Evolutionary conservation across 805 yeast genomes (phyloP), one percentile per base, ranked within the genome.

Genomic region (Brettanomyces sp.): DNA sequence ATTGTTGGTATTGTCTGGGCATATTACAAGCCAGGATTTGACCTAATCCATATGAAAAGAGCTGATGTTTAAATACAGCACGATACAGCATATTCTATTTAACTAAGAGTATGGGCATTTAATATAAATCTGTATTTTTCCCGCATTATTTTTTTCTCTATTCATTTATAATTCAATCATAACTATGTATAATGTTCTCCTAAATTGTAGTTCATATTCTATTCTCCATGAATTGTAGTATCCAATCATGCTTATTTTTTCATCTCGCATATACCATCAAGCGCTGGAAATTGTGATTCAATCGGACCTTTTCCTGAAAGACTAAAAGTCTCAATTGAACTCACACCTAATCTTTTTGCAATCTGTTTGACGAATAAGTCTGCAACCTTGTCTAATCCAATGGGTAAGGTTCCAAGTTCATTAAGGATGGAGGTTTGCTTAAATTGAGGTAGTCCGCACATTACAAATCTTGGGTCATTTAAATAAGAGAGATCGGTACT

Each of bases 391-490:
- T 18, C 54, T 50, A 55, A 28, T 7, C 58, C 61, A 23, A 45
- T 37, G 2, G 42, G 42, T 7, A 35, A 35, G 4, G 40, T 35
- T 4, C 41, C 49, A 41, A 51, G 39, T 52, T 57, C 60, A 18
- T 65, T 59, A 3, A 59, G 46, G 32, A 84, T 68, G 4, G 80
- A 73, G 0, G 84, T 77, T 25, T 85, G 83, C n/a, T 54, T 53
- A 38, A 74, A 73, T 5, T 74, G 77, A 0, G 83, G 78, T 33
- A 90, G 67, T 1, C 98, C 98, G 67, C 99, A 93, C 73, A 95
- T 86, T 4, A 79, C 81, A 51, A 86, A 77, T 0, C 73, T 64
- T 1, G 68, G 57, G 30, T 71, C 69, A 49, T 87, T 82, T 54
- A 91, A 72, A 64, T 74, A 85, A 36, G 76, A 71, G 39, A 88